Evolutionary conservation across 768 basidiomycete species (phyloP).

Genomic region (Calocybe cyanea): DNA sequence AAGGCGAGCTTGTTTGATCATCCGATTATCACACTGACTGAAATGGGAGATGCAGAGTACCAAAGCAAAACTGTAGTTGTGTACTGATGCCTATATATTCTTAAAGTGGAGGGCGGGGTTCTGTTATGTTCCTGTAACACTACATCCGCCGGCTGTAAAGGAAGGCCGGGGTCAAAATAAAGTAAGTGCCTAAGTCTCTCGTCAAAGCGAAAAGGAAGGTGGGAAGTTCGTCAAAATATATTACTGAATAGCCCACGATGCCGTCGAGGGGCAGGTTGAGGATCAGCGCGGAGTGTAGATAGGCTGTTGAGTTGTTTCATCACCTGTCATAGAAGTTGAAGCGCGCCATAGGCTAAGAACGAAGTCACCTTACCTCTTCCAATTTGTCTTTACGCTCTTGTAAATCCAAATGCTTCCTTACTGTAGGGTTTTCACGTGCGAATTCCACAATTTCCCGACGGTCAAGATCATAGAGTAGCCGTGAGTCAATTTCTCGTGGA

Average conservation of each 20-base stretch:
- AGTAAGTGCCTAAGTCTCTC: too few species aligned
- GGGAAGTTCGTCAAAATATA: conserved; percentile 46
- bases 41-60: conserved; percentile 24
- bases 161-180: too few species aligned
- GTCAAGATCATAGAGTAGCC: conserved; percentile 90
- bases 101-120: conserved; percentile 3
- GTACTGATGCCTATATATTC: conserved; percentile 10
- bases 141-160: too few species aligned
- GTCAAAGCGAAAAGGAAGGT: too few species aligned
- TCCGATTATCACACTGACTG: background rate
- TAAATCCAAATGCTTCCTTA: conserved; percentile 83
- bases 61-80: conserved; percentile 42
- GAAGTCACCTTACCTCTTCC: conserved; percentile 61
- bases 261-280: conserved; percentile 68
- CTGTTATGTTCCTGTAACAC: background rate
- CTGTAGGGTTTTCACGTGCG: conserved; percentile 91
- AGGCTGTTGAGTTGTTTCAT: conserved; percentile 95
- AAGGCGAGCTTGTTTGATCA: conserved; percentile 46
- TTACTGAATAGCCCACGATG: conserved; percentile 77
- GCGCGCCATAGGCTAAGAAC: too few species aligned
- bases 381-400: conserved; percentile 98
- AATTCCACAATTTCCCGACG: conserved; percentile 86
- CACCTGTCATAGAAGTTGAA: conserved; percentile 44
- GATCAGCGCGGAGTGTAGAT: conserved; percentile 82
- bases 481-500: conserved; percentile 94